Conservation (phyloP, 2,329 filamentous ascomycete species). For the Ophioceras dolichostomum region DNA sequence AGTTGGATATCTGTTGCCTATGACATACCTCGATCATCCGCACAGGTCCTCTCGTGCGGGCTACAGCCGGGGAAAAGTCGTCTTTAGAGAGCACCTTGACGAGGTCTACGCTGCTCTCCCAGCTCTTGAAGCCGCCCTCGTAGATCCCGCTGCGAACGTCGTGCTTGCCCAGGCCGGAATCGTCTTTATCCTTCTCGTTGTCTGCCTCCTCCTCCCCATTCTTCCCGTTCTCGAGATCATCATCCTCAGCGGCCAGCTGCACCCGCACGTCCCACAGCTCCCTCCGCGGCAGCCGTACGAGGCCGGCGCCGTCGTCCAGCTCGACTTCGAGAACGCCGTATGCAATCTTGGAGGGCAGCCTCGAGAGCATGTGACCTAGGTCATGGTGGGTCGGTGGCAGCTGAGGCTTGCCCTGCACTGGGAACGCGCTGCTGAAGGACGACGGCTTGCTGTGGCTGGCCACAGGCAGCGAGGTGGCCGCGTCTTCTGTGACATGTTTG, state of each 20-base stretch:
- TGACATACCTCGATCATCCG: conserved; percentile 45
- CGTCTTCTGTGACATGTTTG: too few relatives aligned
- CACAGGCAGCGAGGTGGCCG: conserved; percentile 10
- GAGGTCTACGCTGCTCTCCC: conserved; percentile 75
- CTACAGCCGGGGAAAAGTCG: conserved; percentile 18
- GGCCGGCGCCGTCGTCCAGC: conserved; percentile 41
- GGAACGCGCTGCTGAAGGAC: conserved; percentile 38
- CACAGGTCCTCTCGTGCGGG: conserved; percentile 19
- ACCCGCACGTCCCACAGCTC: conserved; percentile 74
- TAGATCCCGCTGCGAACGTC: conserved; percentile 75
- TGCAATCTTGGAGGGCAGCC: conserved; percentile 61
- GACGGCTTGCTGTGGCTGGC: conserved; percentile 7
- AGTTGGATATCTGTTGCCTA: too few relatives aligned
- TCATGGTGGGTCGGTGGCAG: conserved; percentile 41
- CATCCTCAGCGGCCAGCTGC: conserved; percentile 65
- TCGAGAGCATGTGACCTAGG: conserved; percentile 36
- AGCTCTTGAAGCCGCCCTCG: conserved; percentile 81
- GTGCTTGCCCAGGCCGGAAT: conserved; percentile 46
- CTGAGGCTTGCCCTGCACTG: conserved; percentile 47
- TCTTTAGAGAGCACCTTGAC: conserved; percentile 50
- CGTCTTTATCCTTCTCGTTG: conserved; percentile 21
- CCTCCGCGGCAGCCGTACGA: conserved; percentile 51
- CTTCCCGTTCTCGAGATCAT: conserved; percentile 18
- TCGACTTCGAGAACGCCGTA: conserved; percentile 50
- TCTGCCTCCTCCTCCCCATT: conserved; percentile 21